A percentile compares a stretch with the other conserved stretches of the same genome.
These are phyloP conservation scores for Camelina sativa DNA, from an alignment of 345 rosid genomes.

Conservation along the genomic window DNA sequence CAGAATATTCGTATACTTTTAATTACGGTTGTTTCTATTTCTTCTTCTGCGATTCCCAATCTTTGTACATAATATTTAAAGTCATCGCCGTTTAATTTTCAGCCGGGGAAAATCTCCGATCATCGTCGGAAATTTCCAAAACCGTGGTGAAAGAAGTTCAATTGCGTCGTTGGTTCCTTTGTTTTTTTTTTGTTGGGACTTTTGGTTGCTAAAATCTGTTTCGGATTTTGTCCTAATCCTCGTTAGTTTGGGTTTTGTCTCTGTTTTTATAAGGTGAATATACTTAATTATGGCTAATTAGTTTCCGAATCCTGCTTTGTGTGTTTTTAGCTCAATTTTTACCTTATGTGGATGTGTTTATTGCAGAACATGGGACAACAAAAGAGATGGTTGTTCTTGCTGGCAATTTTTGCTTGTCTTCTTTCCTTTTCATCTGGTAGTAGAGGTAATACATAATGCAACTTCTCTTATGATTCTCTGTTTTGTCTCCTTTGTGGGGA, in stretches of 20 bases:
- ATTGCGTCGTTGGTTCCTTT: neutral
- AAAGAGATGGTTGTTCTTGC: slow-evolving; percentile 44
- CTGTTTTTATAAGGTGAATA: neutral
- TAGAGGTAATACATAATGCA: slow-evolving; percentile 54
- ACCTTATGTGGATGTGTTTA: neutral
- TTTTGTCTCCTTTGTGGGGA: neutral
- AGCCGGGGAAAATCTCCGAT: slow-evolving; percentile 10
- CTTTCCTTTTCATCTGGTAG: slow-evolving; percentile 46
- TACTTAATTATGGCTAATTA: neutral
- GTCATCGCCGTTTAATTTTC: no score
- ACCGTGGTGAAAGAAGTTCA: slow-evolving; percentile 6
- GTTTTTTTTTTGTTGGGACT: slow-evolving; percentile 10
- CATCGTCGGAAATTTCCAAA: slow-evolving; percentile 4
- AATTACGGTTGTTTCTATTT: no score
- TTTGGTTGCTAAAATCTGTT: slow-evolving; percentile 4
- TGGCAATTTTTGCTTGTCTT: slow-evolving; percentile 45
- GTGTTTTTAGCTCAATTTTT: slow-evolving; percentile 10
- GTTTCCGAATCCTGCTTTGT: neutral
- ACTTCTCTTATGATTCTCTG: neutral
- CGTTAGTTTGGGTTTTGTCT: neutral
- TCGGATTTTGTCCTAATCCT: neutral
- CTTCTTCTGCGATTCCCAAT: no score
- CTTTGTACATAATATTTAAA: no score
- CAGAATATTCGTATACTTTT: slow-evolving; percentile 25
- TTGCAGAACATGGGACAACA: slow-evolving; percentile 56